phyloP scores from a whole-genome alignment of 169 alveolate genomes.

The Plasmodium cynomolgi region DNA sequence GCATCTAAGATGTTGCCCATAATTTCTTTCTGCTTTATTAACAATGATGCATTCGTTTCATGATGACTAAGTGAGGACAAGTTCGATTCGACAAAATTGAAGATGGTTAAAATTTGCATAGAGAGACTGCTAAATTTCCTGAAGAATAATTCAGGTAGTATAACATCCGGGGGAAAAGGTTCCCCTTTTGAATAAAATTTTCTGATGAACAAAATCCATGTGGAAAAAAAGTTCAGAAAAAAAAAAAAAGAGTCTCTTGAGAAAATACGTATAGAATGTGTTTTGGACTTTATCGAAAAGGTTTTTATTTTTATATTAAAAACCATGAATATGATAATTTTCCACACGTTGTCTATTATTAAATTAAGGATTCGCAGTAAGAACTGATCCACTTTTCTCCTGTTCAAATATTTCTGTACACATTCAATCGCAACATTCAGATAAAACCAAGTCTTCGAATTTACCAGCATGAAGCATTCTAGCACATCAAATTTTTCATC shows the following conservation, averaged over 20 bases:
- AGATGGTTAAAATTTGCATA: constrained; percentile 30
- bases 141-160: constrained; percentile 61
- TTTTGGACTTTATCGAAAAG: constrained; percentile 25
- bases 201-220: constrained; percentile 54
- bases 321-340: constrained; percentile 44
- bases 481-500: constrained; percentile 23
- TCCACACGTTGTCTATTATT: constrained; percentile 60
- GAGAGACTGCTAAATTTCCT: constrained; percentile 30
- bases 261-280: constrained; percentile 21
- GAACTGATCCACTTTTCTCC: neutral
- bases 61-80: neutral
- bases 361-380: constrained; percentile 33
- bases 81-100: constrained; percentile 61
- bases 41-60: constrained; percentile 36
- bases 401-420: constrained; percentile 19
- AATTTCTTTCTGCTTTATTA: constrained; percentile 44
- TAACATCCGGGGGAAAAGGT: neutral
- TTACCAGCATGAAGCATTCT: constrained; percentile 51
- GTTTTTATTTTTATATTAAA: constrained; percentile 37
- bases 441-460: constrained; percentile 68
- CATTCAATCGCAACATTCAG: constrained; percentile 28
- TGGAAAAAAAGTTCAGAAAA: constrained; percentile 43
- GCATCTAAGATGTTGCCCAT: constrained; percentile 47
- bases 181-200: neutral
- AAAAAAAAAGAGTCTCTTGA: constrained; percentile 30